A percentile compares a stretch with the other conserved stretches of the same genome.
Conservation (phyloP, 2,329 filamentous ascomycete genomes). For the Thelonectria blattea region DNA sequence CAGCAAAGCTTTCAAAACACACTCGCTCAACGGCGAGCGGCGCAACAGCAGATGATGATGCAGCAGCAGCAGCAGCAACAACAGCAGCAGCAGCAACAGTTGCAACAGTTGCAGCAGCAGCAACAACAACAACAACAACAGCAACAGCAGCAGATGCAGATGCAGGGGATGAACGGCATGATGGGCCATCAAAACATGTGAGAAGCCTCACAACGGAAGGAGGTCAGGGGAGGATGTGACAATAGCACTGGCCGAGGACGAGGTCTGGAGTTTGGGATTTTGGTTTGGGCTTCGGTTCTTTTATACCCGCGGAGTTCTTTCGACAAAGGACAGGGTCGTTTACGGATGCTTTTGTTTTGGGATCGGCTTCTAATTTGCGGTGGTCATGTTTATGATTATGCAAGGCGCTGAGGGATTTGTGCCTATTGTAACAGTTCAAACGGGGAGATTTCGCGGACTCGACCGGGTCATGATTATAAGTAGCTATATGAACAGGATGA, state of each 20-base stretch:
- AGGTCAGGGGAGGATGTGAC: not conserved
- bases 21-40: constrained; percentile 39
- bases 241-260: constrained; percentile 9
- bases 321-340: constrained; percentile 28
- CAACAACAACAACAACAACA: constrained; percentile 30
- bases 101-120: constrained; percentile 33
- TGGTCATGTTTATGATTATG: constrained; percentile 18
- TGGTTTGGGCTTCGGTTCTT: constrained; percentile 34
- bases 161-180: constrained; percentile 59
- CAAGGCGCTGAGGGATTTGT: constrained; percentile 28
- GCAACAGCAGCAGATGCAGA: constrained; percentile 43
- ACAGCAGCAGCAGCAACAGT: constrained; percentile 49
- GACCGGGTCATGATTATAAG: too few species aligned
- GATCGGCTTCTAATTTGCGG: constrained; percentile 23
- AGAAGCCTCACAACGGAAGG: constrained; percentile 1
- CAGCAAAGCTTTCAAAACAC: constrained; percentile 43
- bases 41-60: constrained; percentile 44
- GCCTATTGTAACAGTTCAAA: too few species aligned
- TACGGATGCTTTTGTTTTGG: constrained; percentile 19
- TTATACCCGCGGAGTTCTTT: constrained; percentile 43
- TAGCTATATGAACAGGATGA: too few species aligned
- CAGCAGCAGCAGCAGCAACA: constrained; percentile 48
- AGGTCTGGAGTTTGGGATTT: constrained; percentile 30
- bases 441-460: not conserved
- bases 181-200: constrained; percentile 59